Base-by-base conservation (phyloP, 1,284 basidiomycete species). In the Moniliophthora roreri region DNA sequence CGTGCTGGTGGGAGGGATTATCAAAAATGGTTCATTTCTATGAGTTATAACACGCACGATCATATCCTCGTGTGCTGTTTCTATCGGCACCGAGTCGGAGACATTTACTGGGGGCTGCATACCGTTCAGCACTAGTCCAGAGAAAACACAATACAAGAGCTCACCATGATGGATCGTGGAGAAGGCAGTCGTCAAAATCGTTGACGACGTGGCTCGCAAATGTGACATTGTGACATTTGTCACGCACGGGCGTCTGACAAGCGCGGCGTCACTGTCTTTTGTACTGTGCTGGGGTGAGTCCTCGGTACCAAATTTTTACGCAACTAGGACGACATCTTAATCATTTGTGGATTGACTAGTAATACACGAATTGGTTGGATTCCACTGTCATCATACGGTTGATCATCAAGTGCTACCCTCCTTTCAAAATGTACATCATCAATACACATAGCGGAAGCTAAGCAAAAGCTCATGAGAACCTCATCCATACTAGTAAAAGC, bases 61-160 rank as follows among this genome's bases (percentile, higher is more conserved):
- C 91, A 95, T 95, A 72, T 96, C 93, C 71, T 95, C 92, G 72
- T 96, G 93, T 32, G 89, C 85, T 3, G 93, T 96, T 72, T 96
- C 93, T 55, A 96, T 88, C 24, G 89, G 85, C 50, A 89, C 77
- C 15, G 87, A 84, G 59, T 89, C 87, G 15, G 82, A 80, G 21
- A 79, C 76, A 42, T 74, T 79, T 50, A 82, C 76, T 35, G 81
- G 69, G 58, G 81, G 73, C 81, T 84, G 61, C 23, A 15, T n/a
- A 48, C 9, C n/a, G 2, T 15, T 46, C 24, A 32, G 13, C 28
- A 15, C 11, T 34, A 26, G 35, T 20, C 8, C 11, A 23, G n/a
- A 39, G 4, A 4, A 23, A 26, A 20, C 6, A 26, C n/a, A 49
- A 15, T 21, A 3, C 16, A 26, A 21, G 40, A 20, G 20, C 48